Conservation (phyloP, 208 protist species). For the Wallacemonas sp. region DNA sequence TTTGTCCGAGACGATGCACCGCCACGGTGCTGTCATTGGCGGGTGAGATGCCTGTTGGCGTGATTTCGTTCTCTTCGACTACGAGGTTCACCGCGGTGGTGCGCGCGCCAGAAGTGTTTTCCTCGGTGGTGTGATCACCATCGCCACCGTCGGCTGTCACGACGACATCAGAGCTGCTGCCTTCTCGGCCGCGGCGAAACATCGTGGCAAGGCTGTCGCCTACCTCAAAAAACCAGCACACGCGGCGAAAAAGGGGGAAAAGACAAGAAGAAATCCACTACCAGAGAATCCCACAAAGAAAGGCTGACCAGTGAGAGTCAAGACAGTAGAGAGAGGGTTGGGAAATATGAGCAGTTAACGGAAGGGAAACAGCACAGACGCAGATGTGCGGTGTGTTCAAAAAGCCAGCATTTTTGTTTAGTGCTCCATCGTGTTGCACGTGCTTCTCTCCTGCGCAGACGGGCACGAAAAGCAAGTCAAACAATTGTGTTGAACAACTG, state of each 20-base stretch:
- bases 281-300: not conserved
- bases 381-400: too few relatives aligned
- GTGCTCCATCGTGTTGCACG: too few relatives aligned
- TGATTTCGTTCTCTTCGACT: not conserved
- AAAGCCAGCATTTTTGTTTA: too few relatives aligned
- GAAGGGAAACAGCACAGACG: too few relatives aligned
- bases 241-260: not conserved
- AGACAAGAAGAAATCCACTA: not conserved
- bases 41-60: not conserved
- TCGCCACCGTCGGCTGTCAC: not conserved
- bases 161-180: not conserved
- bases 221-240: not conserved
- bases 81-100: not conserved
- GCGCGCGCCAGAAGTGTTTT: not conserved
- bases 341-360: too few relatives aligned
- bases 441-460: too few relatives aligned
- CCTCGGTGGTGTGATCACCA: not conserved
- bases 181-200: not conserved
- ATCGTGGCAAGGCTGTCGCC: too few relatives aligned
- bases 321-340: too few relatives aligned
- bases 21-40: slow-evolving; percentile 3
- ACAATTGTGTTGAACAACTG: too few relatives aligned
- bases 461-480: too few relatives aligned
- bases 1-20: slow-evolving; percentile 6
- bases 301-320: too few relatives aligned